Evolutionary conservation across 768 basidiomycete genomes (phyloP), one percentile per base, ranked within the genome.

Genomic region (Calocybe gangraenosa): DNA sequence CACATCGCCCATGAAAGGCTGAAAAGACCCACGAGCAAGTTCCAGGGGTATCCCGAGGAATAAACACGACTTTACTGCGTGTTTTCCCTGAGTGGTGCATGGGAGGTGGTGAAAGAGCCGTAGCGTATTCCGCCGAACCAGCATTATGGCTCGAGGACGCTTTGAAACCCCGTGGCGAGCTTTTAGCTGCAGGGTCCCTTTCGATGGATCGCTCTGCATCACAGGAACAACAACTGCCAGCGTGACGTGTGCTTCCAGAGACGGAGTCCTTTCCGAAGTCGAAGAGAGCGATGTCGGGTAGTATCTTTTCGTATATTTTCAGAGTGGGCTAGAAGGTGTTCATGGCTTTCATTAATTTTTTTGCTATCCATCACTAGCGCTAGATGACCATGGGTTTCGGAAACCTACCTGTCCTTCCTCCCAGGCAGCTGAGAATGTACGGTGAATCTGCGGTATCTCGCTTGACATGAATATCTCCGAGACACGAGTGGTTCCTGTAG

Each of bases 11-110:
- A 18, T 36, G 3, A 14, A 37, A 17, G 31, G 7, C 13, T 18
- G 17, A 9, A 22, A 18, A 31, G 32, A 50, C 55, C 49, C 18
- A 57, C 55, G 48, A 48, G 41, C 55, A 57, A 7, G 50, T 54
- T 34, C 50, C 55, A 47, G 48, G 50, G 10, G 48, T 31, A 31
- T 53, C 46, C 25, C 45, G 48, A 28, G 52, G 48, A 17, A 51
- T 28, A 40, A 17, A 49, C 45, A 56, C 46, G 40, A 57, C 48
- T 25, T 54, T 43, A 44, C 52, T 52, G 39, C 52, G 53, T 48
- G 50, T 50, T 33, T 34, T 48, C n/a, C 50, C 43, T 7, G 52
- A 51, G 39, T 51, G 50, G 23, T 45, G 48, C 33, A 54, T 40
- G 30, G 55, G 50, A 31, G 54, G 48, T 15, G 50, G 45, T 11